Evolutionary conservation across 78 protist species (phyloP).

Genomic region (Cavenderia fasciculata): DNA sequence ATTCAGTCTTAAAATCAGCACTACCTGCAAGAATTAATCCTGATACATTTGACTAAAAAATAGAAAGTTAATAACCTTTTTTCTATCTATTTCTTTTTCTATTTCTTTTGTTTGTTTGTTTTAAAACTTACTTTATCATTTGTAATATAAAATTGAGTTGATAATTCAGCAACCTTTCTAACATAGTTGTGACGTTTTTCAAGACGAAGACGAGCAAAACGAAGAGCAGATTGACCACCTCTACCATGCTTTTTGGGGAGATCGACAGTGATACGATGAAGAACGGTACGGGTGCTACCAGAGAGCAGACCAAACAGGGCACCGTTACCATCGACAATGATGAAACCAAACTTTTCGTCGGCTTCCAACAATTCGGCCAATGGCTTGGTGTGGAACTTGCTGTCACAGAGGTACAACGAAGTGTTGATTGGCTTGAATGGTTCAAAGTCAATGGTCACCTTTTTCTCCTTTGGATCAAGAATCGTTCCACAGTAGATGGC

Average conservation of each 20-base stretch:
- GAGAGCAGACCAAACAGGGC: constrained; percentile 93
- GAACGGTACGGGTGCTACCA: constrained; percentile 94
- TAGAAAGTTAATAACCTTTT: too few species aligned
- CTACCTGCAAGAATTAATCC: constrained; percentile 98
- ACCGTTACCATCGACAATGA: constrained; percentile 97
- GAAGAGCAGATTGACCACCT: constrained; percentile 98
- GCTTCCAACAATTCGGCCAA: constrained; percentile 90
- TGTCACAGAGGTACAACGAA: constrained; percentile 98
- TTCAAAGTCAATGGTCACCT: constrained; percentile 96
- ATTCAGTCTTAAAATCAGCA: constrained; percentile 98
- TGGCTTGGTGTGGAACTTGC: constrained; percentile 97
- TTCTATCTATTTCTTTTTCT: too few species aligned
- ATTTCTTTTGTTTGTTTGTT: too few species aligned
- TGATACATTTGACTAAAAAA: too few species aligned
- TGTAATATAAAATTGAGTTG: constrained; percentile 92
- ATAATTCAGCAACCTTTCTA: constrained; percentile 95
- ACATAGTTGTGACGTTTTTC: constrained; percentile 98
- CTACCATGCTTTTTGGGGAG: constrained; percentile 99
- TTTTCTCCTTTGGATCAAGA: constrained; percentile 95
- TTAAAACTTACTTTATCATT: constrained; percentile 91
- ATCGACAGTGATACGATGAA: constrained; percentile 96
- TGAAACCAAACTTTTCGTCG: constrained; percentile 97
- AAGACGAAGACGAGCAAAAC: constrained; percentile 97
- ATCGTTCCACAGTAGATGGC: constrained; percentile 98
- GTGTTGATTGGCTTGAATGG: constrained; percentile 98